Conservation (phyloP, 345 rosid genomes). For the Diplotaxis tenuifolia region DNA sequence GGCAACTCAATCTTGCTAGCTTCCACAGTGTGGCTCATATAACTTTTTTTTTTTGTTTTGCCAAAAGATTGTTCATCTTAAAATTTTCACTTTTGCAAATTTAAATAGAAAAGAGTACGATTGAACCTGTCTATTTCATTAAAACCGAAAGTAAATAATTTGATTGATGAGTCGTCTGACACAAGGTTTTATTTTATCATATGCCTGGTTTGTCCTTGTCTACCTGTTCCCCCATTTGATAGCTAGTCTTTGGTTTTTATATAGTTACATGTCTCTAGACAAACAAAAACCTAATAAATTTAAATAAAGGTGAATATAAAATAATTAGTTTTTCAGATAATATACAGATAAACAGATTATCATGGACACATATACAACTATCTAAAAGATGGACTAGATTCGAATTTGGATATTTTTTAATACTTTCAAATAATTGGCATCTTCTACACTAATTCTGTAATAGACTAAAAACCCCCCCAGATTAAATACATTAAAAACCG, state of each 20-base stretch:
- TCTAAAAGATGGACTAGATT: too few species aligned
- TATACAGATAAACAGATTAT: neutral
- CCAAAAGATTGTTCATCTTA: neutral
- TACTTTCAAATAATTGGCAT: neutral
- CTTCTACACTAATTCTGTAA: neutral
- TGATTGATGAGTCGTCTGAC: neutral
- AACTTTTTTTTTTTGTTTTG: neutral
- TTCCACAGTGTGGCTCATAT: neutral
- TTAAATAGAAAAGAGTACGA: neutral
- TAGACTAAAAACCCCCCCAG: neutral
- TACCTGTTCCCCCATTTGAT: neutral
- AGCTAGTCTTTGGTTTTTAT: neutral
- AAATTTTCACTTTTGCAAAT: neutral
- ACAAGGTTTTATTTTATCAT: neutral
- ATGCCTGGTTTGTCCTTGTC: neutral
- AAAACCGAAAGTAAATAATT: neutral
- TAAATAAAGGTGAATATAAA: neutral
- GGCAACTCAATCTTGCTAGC: neutral
- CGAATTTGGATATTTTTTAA: neutral
- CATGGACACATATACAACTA: too few species aligned
- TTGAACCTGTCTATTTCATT: neutral
- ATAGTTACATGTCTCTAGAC: neutral
- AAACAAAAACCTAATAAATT: too few species aligned
- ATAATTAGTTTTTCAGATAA: neutral
- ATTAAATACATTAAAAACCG: neutral